phyloP scores from a whole-genome alignment of 169 alveolate genomes.

The Hammondia hammondi region DNA sequence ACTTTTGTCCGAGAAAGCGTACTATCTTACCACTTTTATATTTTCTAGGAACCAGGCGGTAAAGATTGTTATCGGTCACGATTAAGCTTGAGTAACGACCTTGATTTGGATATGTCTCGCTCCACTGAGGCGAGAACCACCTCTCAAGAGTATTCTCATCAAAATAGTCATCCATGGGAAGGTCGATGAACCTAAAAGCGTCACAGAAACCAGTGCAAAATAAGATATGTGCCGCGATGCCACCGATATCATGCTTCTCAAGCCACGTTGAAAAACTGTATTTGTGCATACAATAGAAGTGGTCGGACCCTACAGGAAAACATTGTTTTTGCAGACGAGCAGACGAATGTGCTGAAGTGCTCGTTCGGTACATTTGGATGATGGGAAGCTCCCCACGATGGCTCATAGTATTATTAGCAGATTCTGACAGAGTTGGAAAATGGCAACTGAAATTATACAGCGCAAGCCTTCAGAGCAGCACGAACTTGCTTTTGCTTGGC shows the following conservation, averaged over 20 bases:
- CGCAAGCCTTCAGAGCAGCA: too few species aligned
- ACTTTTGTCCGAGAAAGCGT: background rate
- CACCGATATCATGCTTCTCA: background rate
- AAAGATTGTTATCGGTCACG: constrained; percentile 20
- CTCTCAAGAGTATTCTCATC: background rate
- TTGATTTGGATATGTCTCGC: background rate
- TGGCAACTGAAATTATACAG: too few species aligned
- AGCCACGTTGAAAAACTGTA: too few species aligned
- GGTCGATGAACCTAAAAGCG: constrained; percentile 9
- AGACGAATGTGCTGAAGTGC: too few species aligned
- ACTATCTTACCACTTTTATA: background rate
- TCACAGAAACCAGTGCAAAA: background rate
- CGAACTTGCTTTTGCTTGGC: background rate
- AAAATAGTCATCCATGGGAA: background rate
- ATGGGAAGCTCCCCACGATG: too few species aligned
- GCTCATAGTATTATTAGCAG: too few species aligned
- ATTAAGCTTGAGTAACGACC: background rate
- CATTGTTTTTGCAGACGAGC: too few species aligned
- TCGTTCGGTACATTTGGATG: too few species aligned
- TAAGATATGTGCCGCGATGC: background rate
- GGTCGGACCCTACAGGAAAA: too few species aligned
- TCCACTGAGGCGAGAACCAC: constrained; percentile 15
- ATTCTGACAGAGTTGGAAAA: too few species aligned
- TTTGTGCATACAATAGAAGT: too few species aligned
- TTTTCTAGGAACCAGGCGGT: constrained; percentile 1